Evolutionary conservation across 768 basidiomycete species (phyloP).

Genomic region (Hydnomerulius pinastri): DNA sequence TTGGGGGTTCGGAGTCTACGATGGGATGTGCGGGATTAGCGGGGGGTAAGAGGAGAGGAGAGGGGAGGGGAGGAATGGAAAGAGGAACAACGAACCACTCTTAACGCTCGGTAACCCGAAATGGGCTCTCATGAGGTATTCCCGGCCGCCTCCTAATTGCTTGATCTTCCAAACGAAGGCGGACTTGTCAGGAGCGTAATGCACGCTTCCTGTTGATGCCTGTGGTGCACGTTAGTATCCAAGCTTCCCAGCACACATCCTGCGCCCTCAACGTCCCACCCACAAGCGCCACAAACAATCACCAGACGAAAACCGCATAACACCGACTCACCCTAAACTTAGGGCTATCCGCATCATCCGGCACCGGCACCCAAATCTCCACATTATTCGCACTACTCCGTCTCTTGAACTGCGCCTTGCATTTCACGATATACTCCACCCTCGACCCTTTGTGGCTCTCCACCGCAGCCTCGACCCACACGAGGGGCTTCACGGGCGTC

Average conservation of each 20-base stretch:
- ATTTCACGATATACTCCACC: constrained; percentile 95
- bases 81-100: constrained; percentile 60
- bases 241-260: neutral
- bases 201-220: constrained; percentile 94
- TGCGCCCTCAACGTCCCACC: neutral
- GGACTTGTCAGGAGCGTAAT: constrained; percentile 97
- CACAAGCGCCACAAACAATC: neutral
- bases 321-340: constrained; percentile 76
- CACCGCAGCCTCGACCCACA: constrained; percentile 93
- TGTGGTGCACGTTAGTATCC: constrained; percentile 29
- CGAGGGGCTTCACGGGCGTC: constrained; percentile 93
- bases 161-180: constrained; percentile 99
- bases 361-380: constrained; percentile 98
- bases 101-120: constrained; percentile 95
- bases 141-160: constrained; percentile 91
- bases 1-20: constrained; percentile 64
- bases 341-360: constrained; percentile 97
- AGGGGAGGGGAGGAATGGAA: neutral
- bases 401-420: constrained; percentile 96
- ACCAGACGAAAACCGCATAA: neutral
- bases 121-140: constrained; percentile 98
- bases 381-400: constrained; percentile 97
- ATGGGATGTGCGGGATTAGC: constrained; percentile 35
- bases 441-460: constrained; percentile 93
- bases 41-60: neutral